Percentiles rank a stretch among this genome's conserved stretches.
These are phyloP conservation scores for Fusarium brachygibbosum DNA, from an alignment of 2,329 filamentous ascomycete genomes.

Conservation along the genomic window DNA sequence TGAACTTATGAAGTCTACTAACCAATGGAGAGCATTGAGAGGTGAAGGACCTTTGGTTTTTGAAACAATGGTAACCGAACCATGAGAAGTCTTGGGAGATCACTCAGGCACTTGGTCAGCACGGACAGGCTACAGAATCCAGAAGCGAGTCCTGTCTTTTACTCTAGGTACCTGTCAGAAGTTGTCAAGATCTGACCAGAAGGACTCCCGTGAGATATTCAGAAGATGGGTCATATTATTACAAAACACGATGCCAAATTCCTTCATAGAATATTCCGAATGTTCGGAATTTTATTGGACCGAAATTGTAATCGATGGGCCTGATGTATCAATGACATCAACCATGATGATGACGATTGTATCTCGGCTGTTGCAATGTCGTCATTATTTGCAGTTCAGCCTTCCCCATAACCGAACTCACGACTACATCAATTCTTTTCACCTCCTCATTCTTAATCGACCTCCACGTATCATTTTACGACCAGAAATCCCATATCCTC, in stretches of 20 bases:
- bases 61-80: not conserved
- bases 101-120: too few relatives aligned
- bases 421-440: not conserved
- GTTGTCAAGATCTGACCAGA: too few relatives aligned
- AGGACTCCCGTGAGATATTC: too few relatives aligned
- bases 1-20: constrained; percentile 12
- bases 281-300: constrained; percentile 10
- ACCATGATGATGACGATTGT: constrained; percentile 20
- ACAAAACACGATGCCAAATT: not conserved
- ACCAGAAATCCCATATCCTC: not conserved
- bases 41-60: not conserved
- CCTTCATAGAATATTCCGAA: not conserved
- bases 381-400: constrained; percentile 18
- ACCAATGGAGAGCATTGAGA: constrained; percentile 16
- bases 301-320: not conserved
- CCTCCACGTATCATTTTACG: not conserved
- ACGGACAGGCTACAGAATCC: not conserved
- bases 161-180: too few relatives aligned
- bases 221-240: not conserved
- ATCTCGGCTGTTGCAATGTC: constrained; percentile 16
- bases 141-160: not conserved
- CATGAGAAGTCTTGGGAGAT: too few relatives aligned
- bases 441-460: not conserved
- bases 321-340: constrained; percentile 35
- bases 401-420: not conserved